A percentile compares a stretch with the other conserved stretches of the same genome.
Evolutionary conservation across 495 filamentous ascomycete genomes (phyloP).

Genomic region (Chaetomium cochliodes): DNA sequence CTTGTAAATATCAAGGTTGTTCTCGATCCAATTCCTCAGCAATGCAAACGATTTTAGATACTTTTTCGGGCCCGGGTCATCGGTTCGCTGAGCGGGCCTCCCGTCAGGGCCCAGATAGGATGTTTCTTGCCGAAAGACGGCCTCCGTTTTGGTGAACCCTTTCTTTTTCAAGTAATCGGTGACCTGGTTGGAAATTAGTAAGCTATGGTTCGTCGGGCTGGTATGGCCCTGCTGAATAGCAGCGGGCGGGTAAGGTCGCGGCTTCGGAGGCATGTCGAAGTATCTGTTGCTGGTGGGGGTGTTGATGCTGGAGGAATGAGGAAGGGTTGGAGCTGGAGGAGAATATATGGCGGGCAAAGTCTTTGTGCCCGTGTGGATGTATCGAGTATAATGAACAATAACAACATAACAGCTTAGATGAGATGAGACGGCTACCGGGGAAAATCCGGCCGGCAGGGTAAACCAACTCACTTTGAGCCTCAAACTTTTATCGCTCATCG

Average conservation of each 20-base stretch:
- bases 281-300: background rate
- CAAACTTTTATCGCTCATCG: too few species aligned
- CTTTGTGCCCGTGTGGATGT: background rate
- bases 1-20: constrained; percentile 91
- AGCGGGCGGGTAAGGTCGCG: background rate
- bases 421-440: background rate
- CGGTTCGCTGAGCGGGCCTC: constrained; percentile 60
- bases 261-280: background rate
- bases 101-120: constrained; percentile 71
- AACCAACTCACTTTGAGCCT: background rate
- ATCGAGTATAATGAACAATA: background rate
- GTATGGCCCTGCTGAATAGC: background rate
- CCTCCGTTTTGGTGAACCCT: constrained; percentile 88
- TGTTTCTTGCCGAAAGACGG: constrained; percentile 88
- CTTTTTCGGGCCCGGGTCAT: constrained; percentile 70
- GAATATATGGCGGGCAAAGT: background rate
- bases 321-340: background rate
- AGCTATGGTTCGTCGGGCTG: background rate
- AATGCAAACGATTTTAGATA: constrained; percentile 72
- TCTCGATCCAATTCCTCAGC: constrained; percentile 78
- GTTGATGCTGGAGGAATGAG: background rate
- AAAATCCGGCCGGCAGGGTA: background rate
- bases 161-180: constrained; percentile 97
- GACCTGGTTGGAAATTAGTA: constrained; percentile 55
- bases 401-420: background rate